Evolutionary conservation across 306 rosid species (phyloP).

Genomic region (Cicer pinnatifidum): DNA sequence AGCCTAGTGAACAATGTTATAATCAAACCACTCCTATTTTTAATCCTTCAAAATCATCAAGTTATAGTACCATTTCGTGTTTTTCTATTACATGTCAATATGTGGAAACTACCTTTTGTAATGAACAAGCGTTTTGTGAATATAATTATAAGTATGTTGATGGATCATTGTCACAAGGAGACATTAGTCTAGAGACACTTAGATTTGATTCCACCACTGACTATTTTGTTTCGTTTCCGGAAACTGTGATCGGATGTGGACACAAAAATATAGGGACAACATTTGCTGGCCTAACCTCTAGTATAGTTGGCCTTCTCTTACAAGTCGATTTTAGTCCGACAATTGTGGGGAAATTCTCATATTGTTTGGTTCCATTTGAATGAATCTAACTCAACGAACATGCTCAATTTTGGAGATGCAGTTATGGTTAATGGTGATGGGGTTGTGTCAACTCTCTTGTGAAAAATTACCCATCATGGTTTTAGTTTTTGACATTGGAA

Average conservation of each 20-base stretch:
- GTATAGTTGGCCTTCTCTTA: no score
- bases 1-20: constrained; percentile 55
- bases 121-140: constrained; percentile 1
- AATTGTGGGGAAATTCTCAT: no score
- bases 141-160: constrained; percentile 43
- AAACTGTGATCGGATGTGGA: constrained; percentile 56
- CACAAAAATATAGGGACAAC: neutral
- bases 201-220: constrained; percentile 51
- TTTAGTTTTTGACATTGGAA: no score
- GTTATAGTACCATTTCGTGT: constrained; percentile 27
- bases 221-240: constrained; percentile 34
- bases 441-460: no score
- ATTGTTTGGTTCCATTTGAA: no score
- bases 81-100: neutral
- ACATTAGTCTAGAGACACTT: constrained; percentile 51
- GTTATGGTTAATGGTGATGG: no score
- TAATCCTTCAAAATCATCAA: constrained; percentile 49
- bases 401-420: no score
- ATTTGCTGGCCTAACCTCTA: no score
- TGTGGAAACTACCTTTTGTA: neutral
- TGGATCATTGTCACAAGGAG: constrained; percentile 41
- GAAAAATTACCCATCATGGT: no score
- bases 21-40: constrained; percentile 50
- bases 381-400: no score
- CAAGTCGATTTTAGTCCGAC: no score